phyloP scores from a whole-genome alignment of 140 eudicot genomes.

The Ambrosia hybrid region DNA sequence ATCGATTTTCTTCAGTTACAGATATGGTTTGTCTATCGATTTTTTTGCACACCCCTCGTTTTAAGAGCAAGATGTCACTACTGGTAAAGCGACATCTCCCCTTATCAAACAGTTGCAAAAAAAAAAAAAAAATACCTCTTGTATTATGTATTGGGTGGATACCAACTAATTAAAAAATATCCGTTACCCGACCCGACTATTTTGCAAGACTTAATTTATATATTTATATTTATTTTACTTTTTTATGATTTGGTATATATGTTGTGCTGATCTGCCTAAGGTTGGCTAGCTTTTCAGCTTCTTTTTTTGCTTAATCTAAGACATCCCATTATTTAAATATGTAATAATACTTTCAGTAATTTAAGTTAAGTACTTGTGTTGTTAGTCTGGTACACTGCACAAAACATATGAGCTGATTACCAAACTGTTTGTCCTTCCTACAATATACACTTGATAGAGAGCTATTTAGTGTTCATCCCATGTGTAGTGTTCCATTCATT shows the following conservation, averaged over 20 bases:
- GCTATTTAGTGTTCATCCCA: constrained; percentile 28
- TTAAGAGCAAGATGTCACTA: too few relatives aligned
- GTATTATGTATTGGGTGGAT: too few relatives aligned
- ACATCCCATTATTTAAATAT: neutral
- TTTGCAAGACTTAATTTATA: too few relatives aligned
- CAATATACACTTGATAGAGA: constrained; percentile 20
- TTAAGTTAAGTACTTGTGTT: constrained; percentile 23
- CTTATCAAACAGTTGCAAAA: too few relatives aligned
- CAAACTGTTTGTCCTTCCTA: constrained; percentile 32
- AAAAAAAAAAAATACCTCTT: too few relatives aligned
- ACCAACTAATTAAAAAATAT: too few relatives aligned
- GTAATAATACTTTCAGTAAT: constrained; percentile 10
- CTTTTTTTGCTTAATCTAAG: neutral
- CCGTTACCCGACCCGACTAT: too few relatives aligned
- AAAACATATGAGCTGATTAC: constrained; percentile 39
- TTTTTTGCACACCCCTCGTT: too few relatives aligned
- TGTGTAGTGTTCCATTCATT: constrained; percentile 28
- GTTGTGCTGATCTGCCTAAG: neutral
- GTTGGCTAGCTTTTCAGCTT: neutral
- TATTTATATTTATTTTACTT: too few relatives aligned
- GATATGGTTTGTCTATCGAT: too few relatives aligned
- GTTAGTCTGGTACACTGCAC: constrained; percentile 41
- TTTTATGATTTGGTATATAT: neutral
- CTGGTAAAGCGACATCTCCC: too few relatives aligned
- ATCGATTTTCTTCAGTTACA: too few relatives aligned